Evolutionary conservation across 495 filamentous ascomycete species (phyloP).

Genomic region (Rostrohypoxylon terebratum): DNA sequence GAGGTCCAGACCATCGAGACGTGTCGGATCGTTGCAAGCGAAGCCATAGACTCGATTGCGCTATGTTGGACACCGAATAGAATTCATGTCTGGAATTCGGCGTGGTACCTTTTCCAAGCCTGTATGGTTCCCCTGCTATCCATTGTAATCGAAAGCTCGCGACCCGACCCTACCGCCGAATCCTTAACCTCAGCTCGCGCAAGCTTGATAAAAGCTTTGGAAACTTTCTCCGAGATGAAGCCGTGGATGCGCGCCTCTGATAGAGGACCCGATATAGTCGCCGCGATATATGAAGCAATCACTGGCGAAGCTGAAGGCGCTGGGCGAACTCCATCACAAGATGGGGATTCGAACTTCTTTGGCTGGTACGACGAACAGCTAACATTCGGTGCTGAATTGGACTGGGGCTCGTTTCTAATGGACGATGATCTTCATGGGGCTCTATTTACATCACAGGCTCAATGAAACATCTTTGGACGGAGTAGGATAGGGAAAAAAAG

Average conservation of each 20-base stretch:
- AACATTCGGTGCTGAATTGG: constrained; percentile 37
- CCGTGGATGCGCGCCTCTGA: constrained; percentile 46
- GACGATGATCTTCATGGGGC: constrained; percentile 40
- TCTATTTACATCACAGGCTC: constrained; percentile 22
- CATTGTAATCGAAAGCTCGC: constrained; percentile 37
- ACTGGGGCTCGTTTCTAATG: constrained; percentile 43
- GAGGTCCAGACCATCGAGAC: constrained; percentile 36
- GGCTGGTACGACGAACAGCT: constrained; percentile 48
- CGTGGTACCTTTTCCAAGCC: constrained; percentile 49
- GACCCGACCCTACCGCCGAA: constrained; percentile 25
- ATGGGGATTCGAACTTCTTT: constrained; percentile 44
- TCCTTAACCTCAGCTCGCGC: constrained; percentile 32
- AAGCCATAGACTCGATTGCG: constrained; percentile 45
- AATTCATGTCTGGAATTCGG: constrained; percentile 46
- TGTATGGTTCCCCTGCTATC: constrained; percentile 45
- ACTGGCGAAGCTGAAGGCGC: constrained; percentile 37
- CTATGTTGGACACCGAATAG: constrained; percentile 46
- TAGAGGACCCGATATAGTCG: constrained; percentile 38
- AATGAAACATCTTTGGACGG: neutral
- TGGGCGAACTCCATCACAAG: constrained; percentile 40
- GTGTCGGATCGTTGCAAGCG: constrained; percentile 38
- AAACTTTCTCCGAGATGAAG: constrained; percentile 47
- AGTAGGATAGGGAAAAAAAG: no score
- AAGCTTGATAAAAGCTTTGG: constrained; percentile 41
- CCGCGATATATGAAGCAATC: constrained; percentile 44